Evolutionary conservation across 805 yeast species (phyloP).

Genomic region (Komagataella kurtzmanii): DNA sequence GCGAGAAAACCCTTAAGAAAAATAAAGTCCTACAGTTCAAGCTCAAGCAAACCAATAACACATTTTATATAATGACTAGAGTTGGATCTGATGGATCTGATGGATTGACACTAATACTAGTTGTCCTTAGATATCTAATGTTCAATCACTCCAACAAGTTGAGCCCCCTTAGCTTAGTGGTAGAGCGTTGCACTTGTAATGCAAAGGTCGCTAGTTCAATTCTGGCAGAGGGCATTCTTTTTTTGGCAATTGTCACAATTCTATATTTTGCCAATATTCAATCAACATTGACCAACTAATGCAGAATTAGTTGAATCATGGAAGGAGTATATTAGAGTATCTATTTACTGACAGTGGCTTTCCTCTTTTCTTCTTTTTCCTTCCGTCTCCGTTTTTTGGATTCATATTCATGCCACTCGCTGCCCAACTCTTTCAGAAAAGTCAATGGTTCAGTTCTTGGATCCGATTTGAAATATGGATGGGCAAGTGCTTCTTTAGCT

Average conservation of each 20-base stretch:
- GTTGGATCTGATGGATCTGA: neutral
- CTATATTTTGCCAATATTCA: no score
- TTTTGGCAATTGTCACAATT: conserved; percentile 1
- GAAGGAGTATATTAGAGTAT: neutral
- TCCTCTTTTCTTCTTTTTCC: conserved; percentile 8
- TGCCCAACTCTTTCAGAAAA: conserved; percentile 41
- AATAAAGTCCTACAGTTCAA: no score
- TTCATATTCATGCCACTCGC: conserved; percentile 97
- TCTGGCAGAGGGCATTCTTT: conserved; percentile 66
- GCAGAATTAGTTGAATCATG: no score
- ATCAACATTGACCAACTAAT: neutral
- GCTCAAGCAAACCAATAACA: no score
- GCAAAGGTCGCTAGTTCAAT: conserved; percentile 95
- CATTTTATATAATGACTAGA: no score
- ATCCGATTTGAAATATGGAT: conserved; percentile 56
- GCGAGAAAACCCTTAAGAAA: no score
- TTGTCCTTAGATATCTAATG: neutral
- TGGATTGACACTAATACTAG: neutral
- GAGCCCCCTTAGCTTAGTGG: conserved; percentile 97
- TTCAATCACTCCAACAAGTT: neutral
- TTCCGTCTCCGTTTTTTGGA: conserved; percentile 63
- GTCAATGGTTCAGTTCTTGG: conserved; percentile 52
- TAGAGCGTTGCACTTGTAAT: conserved; percentile 99
- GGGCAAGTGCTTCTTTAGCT: conserved; percentile 57
- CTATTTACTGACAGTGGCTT: neutral